These are phyloP conservation scores for Globisporangium paroecandrum DNA, from an alignment of 352 stramenopile genomes.

Conservation along the genomic window DNA sequence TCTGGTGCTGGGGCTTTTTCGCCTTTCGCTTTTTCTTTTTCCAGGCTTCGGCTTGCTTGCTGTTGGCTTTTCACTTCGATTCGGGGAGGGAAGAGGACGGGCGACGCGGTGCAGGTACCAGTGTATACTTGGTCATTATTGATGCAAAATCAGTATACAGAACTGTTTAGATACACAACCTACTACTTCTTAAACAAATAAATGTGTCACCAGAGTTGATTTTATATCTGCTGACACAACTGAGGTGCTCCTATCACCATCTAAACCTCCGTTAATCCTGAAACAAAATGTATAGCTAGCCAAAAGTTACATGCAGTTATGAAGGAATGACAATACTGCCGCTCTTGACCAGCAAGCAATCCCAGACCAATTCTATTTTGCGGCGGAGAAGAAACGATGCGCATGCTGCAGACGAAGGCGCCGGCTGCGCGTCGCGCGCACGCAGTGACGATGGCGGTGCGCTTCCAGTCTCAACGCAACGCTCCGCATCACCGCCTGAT, in stretches of 20 bases:
- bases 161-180: not conserved
- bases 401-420: not conserved
- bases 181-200: not conserved
- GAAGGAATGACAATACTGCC: not conserved
- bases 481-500: conserved; percentile 19
- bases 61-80: conserved; percentile 1
- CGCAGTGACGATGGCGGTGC: not conserved
- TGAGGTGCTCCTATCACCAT: not conserved
- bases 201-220: not conserved
- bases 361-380: not conserved
- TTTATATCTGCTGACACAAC: not conserved
- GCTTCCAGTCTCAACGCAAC: not conserved
- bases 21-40: conserved; percentile 2
- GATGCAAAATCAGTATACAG: not conserved
- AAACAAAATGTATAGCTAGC: not conserved
- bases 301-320: not conserved
- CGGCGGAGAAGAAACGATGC: conserved; percentile 5
- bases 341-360: conserved; percentile 2
- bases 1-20: not conserved
- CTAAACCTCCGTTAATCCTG: not conserved
- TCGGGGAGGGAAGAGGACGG: not conserved
- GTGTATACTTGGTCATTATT: not conserved
- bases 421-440: conserved; percentile 6
- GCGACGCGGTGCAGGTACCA: not conserved
- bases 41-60: not conserved